A percentile compares a stretch with the other conserved stretches of the same genome.
phyloP scores from a whole-genome alignment of 2,329 filamentous ascomycete genomes.

The Niveomyces coronatus region DNA sequence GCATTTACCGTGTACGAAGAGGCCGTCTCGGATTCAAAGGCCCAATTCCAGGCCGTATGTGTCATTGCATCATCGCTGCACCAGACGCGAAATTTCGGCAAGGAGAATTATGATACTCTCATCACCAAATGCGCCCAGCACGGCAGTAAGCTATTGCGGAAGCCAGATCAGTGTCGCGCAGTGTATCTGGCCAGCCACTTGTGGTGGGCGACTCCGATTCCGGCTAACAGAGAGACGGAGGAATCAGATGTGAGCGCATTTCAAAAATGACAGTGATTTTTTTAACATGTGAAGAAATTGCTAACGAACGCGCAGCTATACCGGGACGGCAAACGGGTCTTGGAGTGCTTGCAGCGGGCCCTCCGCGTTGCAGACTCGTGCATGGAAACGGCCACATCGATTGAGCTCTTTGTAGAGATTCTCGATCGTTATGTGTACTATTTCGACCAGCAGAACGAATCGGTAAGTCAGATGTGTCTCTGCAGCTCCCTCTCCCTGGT shows the following conservation, averaged over 20 bases:
- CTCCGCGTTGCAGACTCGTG: constrained; percentile 94
- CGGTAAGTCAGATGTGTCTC: constrained; percentile 45
- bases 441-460: constrained; percentile 98
- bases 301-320: constrained; percentile 60
- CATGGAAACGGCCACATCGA: constrained; percentile 96
- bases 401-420: constrained; percentile 97
- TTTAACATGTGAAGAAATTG: background rate
- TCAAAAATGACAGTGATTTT: background rate
- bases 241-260: constrained; percentile 56
- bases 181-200: constrained; percentile 94
- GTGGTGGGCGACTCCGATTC: constrained; percentile 91
- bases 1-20: constrained; percentile 98
- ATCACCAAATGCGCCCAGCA: constrained; percentile 97
- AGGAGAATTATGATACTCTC: constrained; percentile 96
- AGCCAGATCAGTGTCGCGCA: constrained; percentile 93
- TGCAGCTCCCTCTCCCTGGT: too few species aligned
- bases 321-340: constrained; percentile 90
- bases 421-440: constrained; percentile 98
- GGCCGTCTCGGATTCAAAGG: constrained; percentile 86
- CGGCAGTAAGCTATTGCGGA: constrained; percentile 91
- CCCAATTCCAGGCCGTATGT: constrained; percentile 95
- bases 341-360: constrained; percentile 91
- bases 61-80: constrained; percentile 85
- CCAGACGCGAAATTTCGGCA: constrained; percentile 79
- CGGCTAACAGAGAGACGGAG: constrained; percentile 68